Percentiles rank a stretch among this genome's conserved stretches.
phyloP scores from a whole-genome alignment of 176 grass and related monocot species.

The Pontederia paniculata region DNA sequence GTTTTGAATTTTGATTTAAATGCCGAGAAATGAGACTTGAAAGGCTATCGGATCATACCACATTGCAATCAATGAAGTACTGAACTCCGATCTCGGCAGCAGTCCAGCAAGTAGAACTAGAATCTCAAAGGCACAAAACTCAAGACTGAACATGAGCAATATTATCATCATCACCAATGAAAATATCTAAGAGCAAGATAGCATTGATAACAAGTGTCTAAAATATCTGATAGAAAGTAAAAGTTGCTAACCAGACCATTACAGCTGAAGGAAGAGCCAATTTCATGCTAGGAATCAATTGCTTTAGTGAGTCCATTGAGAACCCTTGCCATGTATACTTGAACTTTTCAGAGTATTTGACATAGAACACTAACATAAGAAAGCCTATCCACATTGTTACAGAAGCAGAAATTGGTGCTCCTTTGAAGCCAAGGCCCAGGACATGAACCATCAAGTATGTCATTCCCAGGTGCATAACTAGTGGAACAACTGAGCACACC shows the following conservation, averaged over 20 bases:
- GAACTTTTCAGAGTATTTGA: constrained; percentile 33
- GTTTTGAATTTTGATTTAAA: not conserved
- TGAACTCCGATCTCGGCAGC: constrained; percentile 64
- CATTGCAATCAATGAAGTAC: constrained; percentile 83
- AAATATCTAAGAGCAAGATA: too few relatives aligned
- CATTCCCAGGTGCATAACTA: constrained; percentile 41
- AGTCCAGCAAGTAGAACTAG: constrained; percentile 74
- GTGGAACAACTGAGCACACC: constrained; percentile 43
- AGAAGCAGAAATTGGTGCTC: constrained; percentile 43
- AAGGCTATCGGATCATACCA: constrained; percentile 36
- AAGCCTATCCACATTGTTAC: constrained; percentile 27
- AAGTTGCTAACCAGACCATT: constrained; percentile 68
- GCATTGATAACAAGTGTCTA: too few relatives aligned
- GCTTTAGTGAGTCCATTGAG: constrained; percentile 44
- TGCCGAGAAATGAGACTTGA: not conserved
- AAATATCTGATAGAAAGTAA: too few relatives aligned
- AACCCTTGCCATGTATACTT: constrained; percentile 54
- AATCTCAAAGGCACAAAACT: constrained; percentile 87
- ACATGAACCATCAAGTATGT: constrained; percentile 44
- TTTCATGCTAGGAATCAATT: constrained; percentile 54
- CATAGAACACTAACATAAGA: constrained; percentile 43
- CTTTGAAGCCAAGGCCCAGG: constrained; percentile 39
- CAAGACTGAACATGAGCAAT: constrained; percentile 32
- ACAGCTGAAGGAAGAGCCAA: constrained; percentile 68
- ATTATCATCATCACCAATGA: too few relatives aligned